A percentile compares a stretch with the other conserved stretches of the same genome.
Evolutionary conservation across 179 eudicot genomes (phyloP).

Genomic region (Corrigiola litoralis): DNA sequence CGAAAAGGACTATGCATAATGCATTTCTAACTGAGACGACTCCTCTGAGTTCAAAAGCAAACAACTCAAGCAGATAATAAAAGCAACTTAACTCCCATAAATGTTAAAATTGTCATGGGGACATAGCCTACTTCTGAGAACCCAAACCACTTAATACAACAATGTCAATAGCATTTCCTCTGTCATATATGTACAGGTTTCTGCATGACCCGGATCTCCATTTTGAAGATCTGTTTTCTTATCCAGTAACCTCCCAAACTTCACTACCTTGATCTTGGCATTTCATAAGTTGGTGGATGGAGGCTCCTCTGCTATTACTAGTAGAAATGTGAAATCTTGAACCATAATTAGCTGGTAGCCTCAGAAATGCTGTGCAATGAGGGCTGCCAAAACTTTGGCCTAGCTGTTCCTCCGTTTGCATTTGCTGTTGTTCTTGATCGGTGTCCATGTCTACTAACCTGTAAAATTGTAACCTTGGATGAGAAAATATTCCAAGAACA

Average conservation of each 20-base stretch:
- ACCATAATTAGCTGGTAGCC: slow-evolving; percentile 47
- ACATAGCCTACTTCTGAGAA: slow-evolving; percentile 20
- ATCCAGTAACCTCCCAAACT: slow-evolving; percentile 4
- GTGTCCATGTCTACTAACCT: slow-evolving; percentile 54
- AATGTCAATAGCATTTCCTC: slow-evolving; percentile 27
- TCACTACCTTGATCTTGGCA: slow-evolving; percentile 6
- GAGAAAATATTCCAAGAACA: too few species aligned
- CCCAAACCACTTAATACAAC: slow-evolving; percentile 21
- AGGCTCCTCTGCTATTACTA: slow-evolving; percentile 6
- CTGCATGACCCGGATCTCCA: slow-evolving; percentile 23
- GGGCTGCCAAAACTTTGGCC: slow-evolving; percentile 83
- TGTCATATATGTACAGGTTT: slow-evolving; percentile 35
- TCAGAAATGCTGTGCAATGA: slow-evolving; percentile 79
- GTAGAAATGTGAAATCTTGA: slow-evolving; percentile 13
- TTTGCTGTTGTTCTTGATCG: slow-evolving; percentile 34
- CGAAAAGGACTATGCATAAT: too few species aligned
- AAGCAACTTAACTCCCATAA: slow-evolving; percentile 1
- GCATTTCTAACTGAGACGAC: too few species aligned
- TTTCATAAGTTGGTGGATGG: neutral
- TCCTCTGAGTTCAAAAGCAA: neutral
- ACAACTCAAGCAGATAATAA: neutral
- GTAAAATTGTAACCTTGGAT: too few species aligned
- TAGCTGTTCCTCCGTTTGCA: slow-evolving; percentile 36
- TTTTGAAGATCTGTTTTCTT: slow-evolving; percentile 7
- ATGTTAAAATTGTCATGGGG: slow-evolving; percentile 21